Evolutionary conservation across 352 stramenopile genomes (phyloP), one percentile per base, ranked within the genome.

Genomic region (Phytophthora aleatoria): DNA sequence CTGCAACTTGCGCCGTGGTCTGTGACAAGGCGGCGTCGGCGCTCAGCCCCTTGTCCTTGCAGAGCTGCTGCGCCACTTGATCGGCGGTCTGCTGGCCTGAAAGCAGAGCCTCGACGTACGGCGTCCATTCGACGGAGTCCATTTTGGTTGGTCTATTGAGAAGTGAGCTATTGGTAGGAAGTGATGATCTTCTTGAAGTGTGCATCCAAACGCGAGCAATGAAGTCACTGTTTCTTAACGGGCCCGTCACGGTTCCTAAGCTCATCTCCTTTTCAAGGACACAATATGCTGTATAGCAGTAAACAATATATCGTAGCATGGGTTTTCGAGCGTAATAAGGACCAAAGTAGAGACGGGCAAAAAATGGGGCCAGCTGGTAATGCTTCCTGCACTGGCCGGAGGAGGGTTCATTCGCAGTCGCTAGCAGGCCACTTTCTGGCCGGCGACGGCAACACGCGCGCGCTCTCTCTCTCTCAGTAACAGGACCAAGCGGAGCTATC

Each of bases 21-120:
- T 64, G 44, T 3, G 61, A 41, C 24, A 47, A 44, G 26, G 67
- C 24, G 1, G 55, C 61, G 13, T 76, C 57, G 2, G 44, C 52
- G 20, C 36, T 48, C 41, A 85, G 15, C 12, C 38, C 36, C 27
- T 71, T 75, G 36, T 76, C 68, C 52, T 67, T 50, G 44, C 66
- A 71, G 41, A 85, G 57, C 67, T 80, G 65, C 48, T 65, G 36
- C 36, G 35, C 59, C 33, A 78, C 39, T 16, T 79, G 51, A 3
- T 76, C 54, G 12, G 44, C 52, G 24, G 54, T 60, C 43, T 64
- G 45, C 9, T 45, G 28, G 26, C 52, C 56, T 2, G 55, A 67
- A 12, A 41, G 28, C 35, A 72, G 61, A 33, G 68, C 42, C 41
- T 70, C 51, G n/a, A 68, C 50, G 58, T 76, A 74, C 20, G 69